Evolutionary conservation across 2,329 filamentous ascomycete species (phyloP).

Genomic region (Fusarium dlaminii): DNA sequence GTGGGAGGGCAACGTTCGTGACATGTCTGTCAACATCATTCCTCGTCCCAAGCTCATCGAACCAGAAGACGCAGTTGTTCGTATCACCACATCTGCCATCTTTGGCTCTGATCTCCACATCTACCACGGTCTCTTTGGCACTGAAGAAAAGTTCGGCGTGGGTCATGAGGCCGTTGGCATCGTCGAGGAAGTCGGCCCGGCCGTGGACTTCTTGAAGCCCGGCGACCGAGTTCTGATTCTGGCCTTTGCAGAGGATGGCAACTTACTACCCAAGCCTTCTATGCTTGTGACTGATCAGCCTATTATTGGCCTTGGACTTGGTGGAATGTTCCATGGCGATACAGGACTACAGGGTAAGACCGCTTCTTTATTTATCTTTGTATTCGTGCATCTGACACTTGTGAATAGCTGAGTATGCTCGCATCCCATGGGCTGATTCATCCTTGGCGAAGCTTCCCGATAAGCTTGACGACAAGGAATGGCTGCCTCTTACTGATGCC

Average conservation of each 20-base stretch:
- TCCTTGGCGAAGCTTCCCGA: slow-evolving; percentile 3
- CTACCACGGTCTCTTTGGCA: not conserved
- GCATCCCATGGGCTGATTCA: slow-evolving; percentile 7
- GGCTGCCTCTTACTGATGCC: slow-evolving; percentile 3
- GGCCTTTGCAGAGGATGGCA: not conserved
- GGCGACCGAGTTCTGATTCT: slow-evolving; percentile 2
- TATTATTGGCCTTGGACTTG: not conserved
- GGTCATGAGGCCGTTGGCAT: slow-evolving; percentile 3
- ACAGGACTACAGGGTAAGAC: not conserved
- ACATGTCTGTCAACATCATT: slow-evolving; percentile 19
- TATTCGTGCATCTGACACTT: not conserved
- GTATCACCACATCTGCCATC: slow-evolving; percentile 9
- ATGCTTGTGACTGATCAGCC: not conserved
- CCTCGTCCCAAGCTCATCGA: not conserved
- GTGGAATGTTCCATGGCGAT: not conserved
- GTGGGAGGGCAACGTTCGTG: slow-evolving; percentile 12
- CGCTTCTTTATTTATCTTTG: accelerated
- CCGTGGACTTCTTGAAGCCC: slow-evolving; percentile 6
- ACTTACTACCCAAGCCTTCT: not conserved
- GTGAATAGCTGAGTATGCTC: slow-evolving; percentile 5
- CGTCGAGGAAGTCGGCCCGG: slow-evolving; percentile 5
- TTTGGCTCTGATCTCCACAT: slow-evolving; percentile 9
- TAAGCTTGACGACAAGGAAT: slow-evolving; percentile 2
- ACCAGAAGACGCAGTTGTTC: slow-evolving; percentile 11
- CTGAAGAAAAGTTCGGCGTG: not conserved